A percentile compares a stretch with the other conserved stretches of the same genome.
phyloP scores from a whole-genome alignment of 177 flowering plant species.

The Vitis hybrid region DNA sequence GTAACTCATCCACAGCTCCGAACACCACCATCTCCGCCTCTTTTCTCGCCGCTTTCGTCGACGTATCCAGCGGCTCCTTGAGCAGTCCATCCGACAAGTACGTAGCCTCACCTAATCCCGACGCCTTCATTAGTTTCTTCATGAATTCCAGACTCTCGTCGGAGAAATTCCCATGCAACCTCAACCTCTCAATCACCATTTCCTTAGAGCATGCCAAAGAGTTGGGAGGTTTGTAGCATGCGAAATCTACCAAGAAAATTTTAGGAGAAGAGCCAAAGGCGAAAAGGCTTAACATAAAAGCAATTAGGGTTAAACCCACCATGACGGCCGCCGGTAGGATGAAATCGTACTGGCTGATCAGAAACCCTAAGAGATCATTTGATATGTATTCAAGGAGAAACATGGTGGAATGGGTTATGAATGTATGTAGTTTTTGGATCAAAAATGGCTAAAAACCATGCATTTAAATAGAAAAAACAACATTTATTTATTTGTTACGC shows the following conservation, averaged over 20 bases:
- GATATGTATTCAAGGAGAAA: too few species aligned
- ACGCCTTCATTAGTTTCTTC: constrained; percentile 30
- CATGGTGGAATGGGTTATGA: too few species aligned
- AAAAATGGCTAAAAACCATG: too few species aligned
- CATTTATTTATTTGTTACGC: too few species aligned
- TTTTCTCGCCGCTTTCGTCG: constrained; percentile 37
- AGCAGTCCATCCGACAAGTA: constrained; percentile 37
- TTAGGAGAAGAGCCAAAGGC: too few species aligned
- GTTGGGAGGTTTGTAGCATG: constrained; percentile 1
- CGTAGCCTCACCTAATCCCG: constrained; percentile 36
- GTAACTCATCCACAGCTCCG: constrained; percentile 41
- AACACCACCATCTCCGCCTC: constrained; percentile 48
- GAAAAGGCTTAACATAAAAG: too few species aligned
- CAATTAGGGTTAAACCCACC: too few species aligned
- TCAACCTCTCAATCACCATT: neutral
- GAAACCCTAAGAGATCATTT: too few species aligned
- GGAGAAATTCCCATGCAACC: neutral
- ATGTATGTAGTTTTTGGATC: too few species aligned
- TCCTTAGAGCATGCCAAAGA: neutral
- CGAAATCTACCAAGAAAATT: neutral
- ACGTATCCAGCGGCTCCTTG: constrained; percentile 30
- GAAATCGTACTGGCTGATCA: too few species aligned
- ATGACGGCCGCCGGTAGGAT: too few species aligned
- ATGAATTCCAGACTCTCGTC: constrained; percentile 22
- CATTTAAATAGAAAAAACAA: too few species aligned